phyloP scores from a whole-genome alignment of 2,329 filamentous ascomycete genomes.

The Calcarisporium arbuscula region DNA sequence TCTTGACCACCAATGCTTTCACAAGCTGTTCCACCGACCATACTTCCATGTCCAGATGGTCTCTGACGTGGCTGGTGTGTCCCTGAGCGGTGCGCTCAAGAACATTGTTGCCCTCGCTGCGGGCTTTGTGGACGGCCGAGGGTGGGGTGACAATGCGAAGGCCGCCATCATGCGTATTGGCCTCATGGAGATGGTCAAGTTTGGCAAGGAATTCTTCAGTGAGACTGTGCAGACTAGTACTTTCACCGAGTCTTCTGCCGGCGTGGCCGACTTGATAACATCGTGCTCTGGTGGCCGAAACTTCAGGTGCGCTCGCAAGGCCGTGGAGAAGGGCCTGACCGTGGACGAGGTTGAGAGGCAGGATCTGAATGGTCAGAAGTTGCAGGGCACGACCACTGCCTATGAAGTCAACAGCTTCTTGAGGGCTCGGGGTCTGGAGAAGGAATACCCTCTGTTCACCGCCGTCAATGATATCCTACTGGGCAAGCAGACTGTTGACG shows the following conservation, averaged over 20 bases:
- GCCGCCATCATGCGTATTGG: conserved; percentile 97
- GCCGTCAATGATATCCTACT: conserved; percentile 77
- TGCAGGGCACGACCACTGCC: conserved; percentile 90
- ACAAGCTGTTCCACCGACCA: conserved; percentile 83
- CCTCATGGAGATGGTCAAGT: conserved; percentile 92
- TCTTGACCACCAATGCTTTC: conserved; percentile 77
- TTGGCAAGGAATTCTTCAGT: conserved; percentile 88
- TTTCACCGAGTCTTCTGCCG: conserved; percentile 94
- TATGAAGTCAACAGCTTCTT: conserved; percentile 87
- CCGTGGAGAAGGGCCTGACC: conserved; percentile 68
- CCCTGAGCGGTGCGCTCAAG: conserved; percentile 89
- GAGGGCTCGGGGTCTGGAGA: conserved; percentile 67
- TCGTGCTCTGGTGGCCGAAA: conserved; percentile 89
- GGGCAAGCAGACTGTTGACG: conserved; percentile 68
- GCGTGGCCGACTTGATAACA: conserved; percentile 92
- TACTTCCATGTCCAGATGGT: conserved; percentile 98
- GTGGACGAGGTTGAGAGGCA: conserved; percentile 83
- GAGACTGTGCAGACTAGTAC: conserved; percentile 74
- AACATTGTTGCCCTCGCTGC: conserved; percentile 94
- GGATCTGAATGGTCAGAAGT: conserved; percentile 92
- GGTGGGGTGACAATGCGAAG: conserved; percentile 98
- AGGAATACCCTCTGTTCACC: conserved; percentile 87
- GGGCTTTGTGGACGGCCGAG: conserved; percentile 89
- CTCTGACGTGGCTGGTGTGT: conserved; percentile 92
- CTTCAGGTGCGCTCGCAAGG: conserved; percentile 87